These are phyloP conservation scores for Arachis hypogaea DNA, from an alignment of 306 rosid species.

Conservation along the genomic window DNA sequence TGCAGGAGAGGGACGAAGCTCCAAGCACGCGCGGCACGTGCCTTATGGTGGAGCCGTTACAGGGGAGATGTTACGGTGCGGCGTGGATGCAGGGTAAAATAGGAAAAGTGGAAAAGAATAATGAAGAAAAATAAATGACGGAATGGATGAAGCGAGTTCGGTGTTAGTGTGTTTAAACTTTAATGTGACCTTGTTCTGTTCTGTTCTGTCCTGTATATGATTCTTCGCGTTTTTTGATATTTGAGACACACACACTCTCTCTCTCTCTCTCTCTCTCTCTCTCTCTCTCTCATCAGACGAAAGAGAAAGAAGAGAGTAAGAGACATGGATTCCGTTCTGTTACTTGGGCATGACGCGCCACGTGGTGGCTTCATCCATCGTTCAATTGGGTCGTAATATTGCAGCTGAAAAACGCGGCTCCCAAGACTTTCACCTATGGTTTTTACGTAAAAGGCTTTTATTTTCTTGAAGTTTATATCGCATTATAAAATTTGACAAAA, in stretches of 20 bases:
- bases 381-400: too few species aligned
- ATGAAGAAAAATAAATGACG: background rate
- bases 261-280: too few species aligned
- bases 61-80: slow-evolving; percentile 17
- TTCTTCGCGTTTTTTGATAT: background rate
- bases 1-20: background rate
- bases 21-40: background rate
- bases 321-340: slow-evolving; percentile 1
- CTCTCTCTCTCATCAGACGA: too few species aligned
- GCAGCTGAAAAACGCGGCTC: too few species aligned
- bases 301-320: background rate
- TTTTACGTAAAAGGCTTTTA: too few species aligned
- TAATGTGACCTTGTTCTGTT: background rate
- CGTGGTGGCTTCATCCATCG: slow-evolving; percentile 3
- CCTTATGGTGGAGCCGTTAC: background rate
- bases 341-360: background rate
- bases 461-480: too few species aligned
- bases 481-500: too few species aligned
- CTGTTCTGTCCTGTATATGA: background rate
- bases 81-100: slow-evolving; percentile 1
- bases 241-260: too few species aligned
- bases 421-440: too few species aligned
- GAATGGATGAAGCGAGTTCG: too few species aligned
- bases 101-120: background rate
- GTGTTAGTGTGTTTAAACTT: background rate